Conservation (phyloP, 2,329 filamentous ascomycete species). For the Paraphaeosphaeria minitans region DNA sequence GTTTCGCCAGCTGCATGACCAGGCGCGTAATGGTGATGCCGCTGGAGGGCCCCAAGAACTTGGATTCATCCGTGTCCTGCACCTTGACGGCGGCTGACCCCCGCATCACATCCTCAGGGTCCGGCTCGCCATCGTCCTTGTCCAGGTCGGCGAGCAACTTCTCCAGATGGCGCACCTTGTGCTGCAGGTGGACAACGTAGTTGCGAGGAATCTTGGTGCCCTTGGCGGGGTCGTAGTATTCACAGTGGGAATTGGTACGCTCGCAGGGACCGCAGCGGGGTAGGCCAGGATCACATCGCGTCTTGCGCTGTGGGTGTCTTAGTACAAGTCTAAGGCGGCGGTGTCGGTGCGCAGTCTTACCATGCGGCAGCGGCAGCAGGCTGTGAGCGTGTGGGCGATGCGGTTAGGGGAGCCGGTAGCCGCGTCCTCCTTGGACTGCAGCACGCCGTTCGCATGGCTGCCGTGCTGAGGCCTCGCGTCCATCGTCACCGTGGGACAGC, state of each 20-base stretch:
- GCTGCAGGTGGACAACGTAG: conserved; percentile 91
- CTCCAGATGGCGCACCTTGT: conserved; percentile 81
- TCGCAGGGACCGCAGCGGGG: conserved; percentile 93
- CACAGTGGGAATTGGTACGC: conserved; percentile 86
- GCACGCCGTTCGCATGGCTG: conserved; percentile 25
- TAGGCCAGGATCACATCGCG: conserved; percentile 89
- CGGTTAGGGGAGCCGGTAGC: conserved; percentile 51
- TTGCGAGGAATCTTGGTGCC: conserved; percentile 84
- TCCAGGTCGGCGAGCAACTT: conserved; percentile 79
- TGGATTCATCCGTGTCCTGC: conserved; percentile 82
- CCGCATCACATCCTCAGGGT: conserved; percentile 83
- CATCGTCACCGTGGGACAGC: conserved; percentile 25
- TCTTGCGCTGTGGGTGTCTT: conserved; percentile 73
- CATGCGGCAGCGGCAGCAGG: conserved; percentile 79
- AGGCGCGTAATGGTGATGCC: conserved; percentile 93
- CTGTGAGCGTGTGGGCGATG: conserved; percentile 80
- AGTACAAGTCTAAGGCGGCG: conserved; percentile 3
- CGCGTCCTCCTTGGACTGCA: conserved; percentile 27
- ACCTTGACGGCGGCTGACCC: conserved; percentile 85
- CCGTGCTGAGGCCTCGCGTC: conserved; percentile 25
- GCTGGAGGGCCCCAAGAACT: conserved; percentile 91
- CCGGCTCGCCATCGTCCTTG: conserved; percentile 71
- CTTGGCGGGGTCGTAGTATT: conserved; percentile 92
- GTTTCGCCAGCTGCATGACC: conserved; percentile 95
- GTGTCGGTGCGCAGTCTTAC: conserved; percentile 53